Evolutionary conservation across 306 rosid genomes (phyloP).

Genomic region (Cucumis cinereus): DNA sequence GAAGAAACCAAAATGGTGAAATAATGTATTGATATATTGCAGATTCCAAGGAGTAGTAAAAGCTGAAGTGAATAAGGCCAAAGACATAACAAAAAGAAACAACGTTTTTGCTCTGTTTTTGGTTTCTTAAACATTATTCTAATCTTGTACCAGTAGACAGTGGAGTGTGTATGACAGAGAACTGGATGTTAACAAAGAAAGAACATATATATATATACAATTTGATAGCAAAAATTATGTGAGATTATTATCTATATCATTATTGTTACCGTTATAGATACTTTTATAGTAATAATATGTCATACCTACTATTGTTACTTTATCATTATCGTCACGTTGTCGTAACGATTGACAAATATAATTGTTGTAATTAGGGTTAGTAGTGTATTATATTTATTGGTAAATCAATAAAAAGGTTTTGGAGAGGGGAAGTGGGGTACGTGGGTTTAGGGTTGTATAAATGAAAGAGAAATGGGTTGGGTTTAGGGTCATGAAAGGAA

Average conservation of each 20-base stretch:
- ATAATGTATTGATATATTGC: not conserved
- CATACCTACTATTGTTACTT: too few species aligned
- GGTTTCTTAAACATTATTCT: not conserved
- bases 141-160: not conserved
- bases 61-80: constrained; percentile 43
- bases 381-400: too few species aligned
- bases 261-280: too few species aligned
- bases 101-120: not conserved
- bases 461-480: not conserved
- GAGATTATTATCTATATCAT: too few species aligned
- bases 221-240: too few species aligned
- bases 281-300: too few species aligned
- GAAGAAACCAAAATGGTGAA: not conserved
- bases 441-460: not conserved
- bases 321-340: too few species aligned
- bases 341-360: too few species aligned
- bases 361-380: too few species aligned
- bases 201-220: too few species aligned
- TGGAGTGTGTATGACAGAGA: not conserved
- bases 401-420: too few species aligned
- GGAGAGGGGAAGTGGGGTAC: not conserved
- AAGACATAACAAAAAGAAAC: constrained; percentile 17
- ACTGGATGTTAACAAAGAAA: too few species aligned
- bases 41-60: constrained; percentile 28
- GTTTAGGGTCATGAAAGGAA: not conserved